Evolutionary conservation across 306 rosid genomes (phyloP).

Genomic region (Rubus parviflorus): DNA sequence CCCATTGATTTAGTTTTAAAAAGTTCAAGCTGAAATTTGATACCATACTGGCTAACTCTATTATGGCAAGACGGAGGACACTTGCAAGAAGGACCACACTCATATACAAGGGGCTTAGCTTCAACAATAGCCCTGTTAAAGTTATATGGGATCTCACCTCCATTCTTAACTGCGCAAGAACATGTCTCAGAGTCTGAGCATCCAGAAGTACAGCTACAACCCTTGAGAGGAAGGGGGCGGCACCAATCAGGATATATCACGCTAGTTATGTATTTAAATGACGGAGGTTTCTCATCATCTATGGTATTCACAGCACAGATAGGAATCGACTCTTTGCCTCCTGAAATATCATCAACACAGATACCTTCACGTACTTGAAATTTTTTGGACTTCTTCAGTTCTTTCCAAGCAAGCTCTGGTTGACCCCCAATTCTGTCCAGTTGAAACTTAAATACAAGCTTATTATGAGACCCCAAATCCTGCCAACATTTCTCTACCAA

Average conservation of each 20-base stretch:
- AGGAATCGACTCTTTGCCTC: conserved; percentile 74
- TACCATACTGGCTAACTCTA: conserved; percentile 80
- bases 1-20: conserved; percentile 80
- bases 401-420: conserved; percentile 86
- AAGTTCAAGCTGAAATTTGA: conserved; percentile 76
- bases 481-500: conserved; percentile 70
- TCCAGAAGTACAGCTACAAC: conserved; percentile 64
- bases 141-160: conserved; percentile 85
- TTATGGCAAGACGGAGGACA: conserved; percentile 81
- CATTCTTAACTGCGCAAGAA: conserved; percentile 69
- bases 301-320: conserved; percentile 74
- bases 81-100: conserved; percentile 81
- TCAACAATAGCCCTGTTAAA: conserved; percentile 80
- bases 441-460: conserved; percentile 71
- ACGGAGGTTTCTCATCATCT: conserved; percentile 77
- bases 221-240: conserved; percentile 45
- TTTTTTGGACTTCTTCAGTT: conserved; percentile 71
- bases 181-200: conserved; percentile 78
- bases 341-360: conserved; percentile 73
- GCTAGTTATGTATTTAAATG: conserved; percentile 65
- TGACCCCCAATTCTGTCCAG: conserved; percentile 69
- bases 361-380: conserved; percentile 64
- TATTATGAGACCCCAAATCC: conserved; percentile 76
- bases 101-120: conserved; percentile 81
- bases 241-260: conserved; percentile 77